These are phyloP conservation scores for Colletotrichum cereale DNA, from an alignment of 2,329 filamentous ascomycete genomes.

Conservation along the genomic window DNA sequence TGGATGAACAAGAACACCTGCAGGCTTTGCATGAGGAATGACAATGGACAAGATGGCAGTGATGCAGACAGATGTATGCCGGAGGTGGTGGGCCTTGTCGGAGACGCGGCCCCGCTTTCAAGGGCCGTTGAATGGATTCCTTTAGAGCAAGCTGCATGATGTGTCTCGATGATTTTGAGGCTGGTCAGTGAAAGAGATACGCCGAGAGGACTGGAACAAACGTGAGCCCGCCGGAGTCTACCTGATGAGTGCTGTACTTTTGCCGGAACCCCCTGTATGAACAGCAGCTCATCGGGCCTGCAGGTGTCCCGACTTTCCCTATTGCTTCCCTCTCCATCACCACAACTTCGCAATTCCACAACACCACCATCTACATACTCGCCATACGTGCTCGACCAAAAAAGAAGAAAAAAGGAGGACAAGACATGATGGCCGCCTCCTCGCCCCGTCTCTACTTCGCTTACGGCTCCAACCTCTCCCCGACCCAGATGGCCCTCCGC, in stretches of 20 bases:
- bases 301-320: background rate
- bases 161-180: background rate
- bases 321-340: background rate
- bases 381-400: no score
- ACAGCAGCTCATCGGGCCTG: background rate
- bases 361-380: background rate
- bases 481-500: constrained; percentile 72
- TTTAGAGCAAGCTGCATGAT: background rate
- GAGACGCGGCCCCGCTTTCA: background rate
- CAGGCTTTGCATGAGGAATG: background rate
- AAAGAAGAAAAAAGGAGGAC: no score
- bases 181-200: no score
- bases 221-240: background rate
- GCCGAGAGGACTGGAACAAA: background rate
- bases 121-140: background rate
- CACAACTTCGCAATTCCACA: background rate
- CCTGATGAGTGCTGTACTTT: no score
- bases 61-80: background rate
- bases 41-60: background rate
- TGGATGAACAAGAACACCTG: background rate
- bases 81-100: background rate
- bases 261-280: background rate
- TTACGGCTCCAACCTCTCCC: constrained; percentile 78
- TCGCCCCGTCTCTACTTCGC: constrained; percentile 69
- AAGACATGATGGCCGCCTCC: background rate